These are phyloP conservation scores for Nevesoporus exiguus DNA, from an alignment of 768 basidiomycete genomes.

Conservation along the genomic window DNA sequence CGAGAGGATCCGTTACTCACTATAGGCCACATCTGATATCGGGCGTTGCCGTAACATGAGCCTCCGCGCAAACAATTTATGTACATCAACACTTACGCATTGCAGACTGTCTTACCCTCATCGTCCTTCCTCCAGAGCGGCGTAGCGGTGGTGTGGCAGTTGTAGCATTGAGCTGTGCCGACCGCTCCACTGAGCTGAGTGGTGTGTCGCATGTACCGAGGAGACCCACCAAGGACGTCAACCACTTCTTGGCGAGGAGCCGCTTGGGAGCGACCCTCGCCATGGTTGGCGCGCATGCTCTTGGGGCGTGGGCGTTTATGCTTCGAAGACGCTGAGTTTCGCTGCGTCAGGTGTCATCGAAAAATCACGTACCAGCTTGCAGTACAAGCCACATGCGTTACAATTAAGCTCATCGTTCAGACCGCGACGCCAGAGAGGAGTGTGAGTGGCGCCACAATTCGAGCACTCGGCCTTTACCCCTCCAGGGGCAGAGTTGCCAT, in stretches of 20 bases:
- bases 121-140: slow-evolving; percentile 91
- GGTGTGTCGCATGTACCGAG: slow-evolving; percentile 28
- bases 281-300: slow-evolving; percentile 76
- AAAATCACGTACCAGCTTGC: slow-evolving; percentile 61
- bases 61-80: slow-evolving; percentile 5
- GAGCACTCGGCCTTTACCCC: slow-evolving; percentile 80
- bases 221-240: slow-evolving; percentile 66
- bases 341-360: not conserved
- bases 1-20: slow-evolving; percentile 35
- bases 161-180: slow-evolving; percentile 76
- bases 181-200: slow-evolving; percentile 28
- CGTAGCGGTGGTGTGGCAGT: slow-evolving; percentile 86
- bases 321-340: slow-evolving; percentile 32
- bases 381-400: slow-evolving; percentile 86
- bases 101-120: slow-evolving; percentile 88
- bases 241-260: slow-evolving; percentile 66
- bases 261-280: slow-evolving; percentile 64
- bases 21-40: slow-evolving; percentile 69
- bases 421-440: slow-evolving; percentile 82
- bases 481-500: slow-evolving; percentile 43
- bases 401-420: slow-evolving; percentile 88
- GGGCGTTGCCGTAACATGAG: slow-evolving; percentile 8
- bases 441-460: slow-evolving; percentile 86
- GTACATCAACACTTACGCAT: slow-evolving; percentile 62
- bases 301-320: slow-evolving; percentile 88